phyloP scores from a whole-genome alignment of 805 yeast species.

The Candida tammaniensis region DNA sequence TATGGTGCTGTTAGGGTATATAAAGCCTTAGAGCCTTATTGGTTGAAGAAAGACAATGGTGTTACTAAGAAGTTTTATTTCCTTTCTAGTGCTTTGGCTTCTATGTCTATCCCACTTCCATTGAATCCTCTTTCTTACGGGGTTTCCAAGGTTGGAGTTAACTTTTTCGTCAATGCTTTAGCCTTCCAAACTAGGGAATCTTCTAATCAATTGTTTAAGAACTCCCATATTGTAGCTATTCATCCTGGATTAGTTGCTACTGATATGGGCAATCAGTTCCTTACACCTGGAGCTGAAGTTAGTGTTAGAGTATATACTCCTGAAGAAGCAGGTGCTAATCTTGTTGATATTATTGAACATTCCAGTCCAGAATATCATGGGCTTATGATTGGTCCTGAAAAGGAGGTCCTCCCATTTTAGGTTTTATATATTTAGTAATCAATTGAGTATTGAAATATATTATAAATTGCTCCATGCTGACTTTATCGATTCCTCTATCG shows the following conservation, averaged over 20 bases:
- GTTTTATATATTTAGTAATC: too few relatives aligned
- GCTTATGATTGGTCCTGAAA: not conserved
- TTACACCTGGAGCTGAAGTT: not conserved
- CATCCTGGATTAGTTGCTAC: conserved; percentile 9
- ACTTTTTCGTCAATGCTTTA: conserved; percentile 16
- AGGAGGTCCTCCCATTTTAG: too few relatives aligned
- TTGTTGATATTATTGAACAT: not conserved
- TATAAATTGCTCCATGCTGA: too few relatives aligned
- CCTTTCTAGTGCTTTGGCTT: conserved; percentile 14
- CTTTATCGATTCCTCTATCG: too few relatives aligned
- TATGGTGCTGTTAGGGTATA: conserved; percentile 5
- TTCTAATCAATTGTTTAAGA: not conserved
- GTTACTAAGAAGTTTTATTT: conserved; percentile 4
- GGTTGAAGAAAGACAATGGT: conserved; percentile 8
- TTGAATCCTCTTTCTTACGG: conserved; percentile 19
- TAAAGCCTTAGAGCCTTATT: conserved; percentile 2
- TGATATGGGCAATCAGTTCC: not conserved
- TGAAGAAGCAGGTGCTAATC: not conserved
- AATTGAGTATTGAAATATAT: too few relatives aligned
- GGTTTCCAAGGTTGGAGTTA: conserved; percentile 33
- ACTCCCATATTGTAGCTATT: not conserved
- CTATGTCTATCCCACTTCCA: not conserved
- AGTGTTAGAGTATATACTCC: not conserved
- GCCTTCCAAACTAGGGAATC: not conserved
- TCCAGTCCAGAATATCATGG: not conserved